Base-by-base conservation (phyloP, 768 basidiomycete genomes). In the Podaxis pistillaris region DNA sequence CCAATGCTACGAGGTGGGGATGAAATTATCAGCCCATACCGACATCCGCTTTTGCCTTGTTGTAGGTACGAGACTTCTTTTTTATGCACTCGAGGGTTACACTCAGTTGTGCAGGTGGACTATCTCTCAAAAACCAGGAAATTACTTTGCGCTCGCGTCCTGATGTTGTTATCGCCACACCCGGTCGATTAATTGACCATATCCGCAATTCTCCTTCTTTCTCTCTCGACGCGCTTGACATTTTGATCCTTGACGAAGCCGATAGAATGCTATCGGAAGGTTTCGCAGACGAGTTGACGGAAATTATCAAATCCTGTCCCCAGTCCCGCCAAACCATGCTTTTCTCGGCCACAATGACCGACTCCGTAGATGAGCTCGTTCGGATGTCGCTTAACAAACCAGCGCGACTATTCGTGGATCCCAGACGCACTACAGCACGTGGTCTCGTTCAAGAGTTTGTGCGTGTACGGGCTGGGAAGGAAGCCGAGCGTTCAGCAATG, bases 261-360 rank as follows among this genome's bases (percentile, higher is more conserved):
- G 97, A 99, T 74, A 85, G 97, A 58, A 98, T 99, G 93, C 86
- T 99, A 37, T 89, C 86, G 1, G 92, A 95, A 73, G 97, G 96
- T 28, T 99, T 98, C 77, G 87, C 90, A 6, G 97, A 96, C 72
- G 97, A 98, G 73, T 80, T 99, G 37, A 79, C 86, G 17, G 97
- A 99, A 75, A 97, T 99, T 68, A 88, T 98, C 76, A 89, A 88
- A 68, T 85, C 91, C 17, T 97, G 95, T 71, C 95, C 95, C 1
- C 75, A 75, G 22, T 90, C 90, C 26, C 86, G 97, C 40, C 97
- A 98, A 73, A 98, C 97, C 3, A 96, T 99, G 94, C 82, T 99
- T 40, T 99, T 99, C 76, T 97, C 95, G 0, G 97, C 97, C 2
- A 99, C 97, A 1, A 98, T 98, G 91, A 98, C 96, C 3, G 97